A percentile compares a stretch with the other conserved stretches of the same genome.
phyloP scores from a whole-genome alignment of 345 rosid species.

The Excoecaria cochinchinensis region DNA sequence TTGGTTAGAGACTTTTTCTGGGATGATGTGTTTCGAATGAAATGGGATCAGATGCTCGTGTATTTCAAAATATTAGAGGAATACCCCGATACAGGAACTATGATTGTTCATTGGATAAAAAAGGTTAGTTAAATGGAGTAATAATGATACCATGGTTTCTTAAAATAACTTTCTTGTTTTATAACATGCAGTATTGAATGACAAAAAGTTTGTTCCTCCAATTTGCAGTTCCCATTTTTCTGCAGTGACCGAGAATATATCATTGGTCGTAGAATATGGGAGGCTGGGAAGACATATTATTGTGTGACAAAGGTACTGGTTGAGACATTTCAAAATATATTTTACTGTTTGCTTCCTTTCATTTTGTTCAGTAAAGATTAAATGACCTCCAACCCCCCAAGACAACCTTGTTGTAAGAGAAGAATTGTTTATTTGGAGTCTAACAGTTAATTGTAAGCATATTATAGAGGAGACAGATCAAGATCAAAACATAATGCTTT shows the following conservation, averaged over 20 bases:
- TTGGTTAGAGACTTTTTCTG: conserved; percentile 96
- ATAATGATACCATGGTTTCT: conserved; percentile 4
- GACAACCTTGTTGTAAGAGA: not conserved
- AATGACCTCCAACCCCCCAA: not conserved
- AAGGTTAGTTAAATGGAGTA: conserved; percentile 46
- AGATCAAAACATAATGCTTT: not conserved
- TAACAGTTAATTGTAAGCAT: not conserved
- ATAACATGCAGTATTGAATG: conserved; percentile 1
- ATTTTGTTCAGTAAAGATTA: not conserved
- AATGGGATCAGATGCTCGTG: conserved; percentile 95
- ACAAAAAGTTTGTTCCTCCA: conserved; percentile 2
- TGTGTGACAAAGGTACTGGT: conserved; percentile 83
- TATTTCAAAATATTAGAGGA: conserved; percentile 71
- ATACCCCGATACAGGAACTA: conserved; percentile 64
- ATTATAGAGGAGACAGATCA: not conserved
- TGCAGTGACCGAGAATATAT: conserved; percentile 95
- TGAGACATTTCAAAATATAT: not conserved
- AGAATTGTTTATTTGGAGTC: not conserved
- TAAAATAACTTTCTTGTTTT: conserved; percentile 1
- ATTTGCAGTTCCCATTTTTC: conserved; percentile 92
- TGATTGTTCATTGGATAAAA: conserved; percentile 77
- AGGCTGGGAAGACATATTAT: conserved; percentile 68
- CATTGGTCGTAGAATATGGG: conserved; percentile 91
- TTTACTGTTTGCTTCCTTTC: not conserved
- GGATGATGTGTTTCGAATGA: conserved; percentile 94